Base-by-base conservation (phyloP, 805 yeast species). In the Zygotorulaspora danielsina region DNA sequence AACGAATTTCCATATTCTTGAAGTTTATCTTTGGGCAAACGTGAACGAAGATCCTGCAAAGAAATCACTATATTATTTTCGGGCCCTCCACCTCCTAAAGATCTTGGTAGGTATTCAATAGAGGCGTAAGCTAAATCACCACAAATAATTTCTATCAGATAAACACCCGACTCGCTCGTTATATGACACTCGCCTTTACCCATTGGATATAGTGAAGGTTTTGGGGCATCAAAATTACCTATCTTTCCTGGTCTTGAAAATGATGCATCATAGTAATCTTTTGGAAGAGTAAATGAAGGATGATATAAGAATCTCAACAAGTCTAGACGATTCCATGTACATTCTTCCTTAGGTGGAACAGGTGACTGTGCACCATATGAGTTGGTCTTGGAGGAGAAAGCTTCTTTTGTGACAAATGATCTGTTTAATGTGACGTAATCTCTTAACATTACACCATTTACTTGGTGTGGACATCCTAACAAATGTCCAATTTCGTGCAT, bases 401-500 rank as follows among this genome's bases (percentile, higher is more conserved):
- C 66, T 57, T 88, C 97, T 42, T 79, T 68, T 0, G 95, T 78
- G 66, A 81, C 69, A 55, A 88, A 93, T 8, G 86, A 77, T 42
- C 97, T 71, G 60, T 88, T 84, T 71, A 87, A 75, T 42, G 81
- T 76, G 15, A 79, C 70, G 57, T 89, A 93, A 42, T 84, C 96
- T 42, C 97, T 71, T 26, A 87, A 64, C 97, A 90, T 93, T 19
- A 90, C 83, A 13, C 97, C 97, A 49, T 72, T 68, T 10, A 80
- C 84, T 61, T 88, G 93, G 63, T 90, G 97, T 0, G 97, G 97
- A 48, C 90, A 84, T 0, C 96, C 96, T 29, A 90, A 67, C 19
- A 78, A 66, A 59, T 90, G 97, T 1, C 98, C 97, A 36, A 90
- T 81, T 58, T 90, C 97, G 61, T 90, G 97, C 82, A 89, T 72